Evolutionary conservation across 352 stramenopile species (phyloP), one percentile per base, ranked within the genome.

Genomic region (Pilasporangium apinafurcum): DNA sequence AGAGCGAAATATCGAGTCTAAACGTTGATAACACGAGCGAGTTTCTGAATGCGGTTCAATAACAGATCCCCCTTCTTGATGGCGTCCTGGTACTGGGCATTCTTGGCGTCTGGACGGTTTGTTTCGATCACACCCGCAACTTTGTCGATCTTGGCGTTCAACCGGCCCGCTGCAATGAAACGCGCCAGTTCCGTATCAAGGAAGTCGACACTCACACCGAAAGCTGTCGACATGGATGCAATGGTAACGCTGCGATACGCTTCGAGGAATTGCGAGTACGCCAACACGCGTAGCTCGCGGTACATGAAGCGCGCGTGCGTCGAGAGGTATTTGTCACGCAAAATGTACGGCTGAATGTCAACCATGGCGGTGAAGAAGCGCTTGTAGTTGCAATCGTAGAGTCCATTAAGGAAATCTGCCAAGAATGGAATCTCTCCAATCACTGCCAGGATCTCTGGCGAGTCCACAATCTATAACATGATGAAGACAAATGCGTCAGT

Each of bases 121-220:
- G 95, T 99, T 61, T 99, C 93, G 48, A 99, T 97, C 22, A 99
- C 93, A 27, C 94, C 95, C 16, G 76, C 93, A 33, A 98, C 95
- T 74, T 99, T 99, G 71, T 99, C 96, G 67, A 99, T 99, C 73
- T 99, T 99, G 38, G 96, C 97, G 53, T 96, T 98, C 37, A 99
- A 65, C 26, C 96, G 83, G 2, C 94, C 90, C 1, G 95, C 90
- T 2, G 96, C 94, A 59, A 99, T 99, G 68, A 99, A 99, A 37
- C 93, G 86, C 48, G 93, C 96, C 9, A 99, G 85, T 58, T 99
- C 96, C 43, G 72, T 82, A 75, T 99, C 96, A 38, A 99, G 62
- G 53, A 99, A 99, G 22, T 84, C 76, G 12, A 90, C 65, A 5
- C 68, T 83, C 6, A 99, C 88, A 33, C 96, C 96, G 75, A 99